These are phyloP conservation scores for Xerophyta viscosa DNA, from an alignment of 106 monocot species.

Conservation along the genomic window DNA sequence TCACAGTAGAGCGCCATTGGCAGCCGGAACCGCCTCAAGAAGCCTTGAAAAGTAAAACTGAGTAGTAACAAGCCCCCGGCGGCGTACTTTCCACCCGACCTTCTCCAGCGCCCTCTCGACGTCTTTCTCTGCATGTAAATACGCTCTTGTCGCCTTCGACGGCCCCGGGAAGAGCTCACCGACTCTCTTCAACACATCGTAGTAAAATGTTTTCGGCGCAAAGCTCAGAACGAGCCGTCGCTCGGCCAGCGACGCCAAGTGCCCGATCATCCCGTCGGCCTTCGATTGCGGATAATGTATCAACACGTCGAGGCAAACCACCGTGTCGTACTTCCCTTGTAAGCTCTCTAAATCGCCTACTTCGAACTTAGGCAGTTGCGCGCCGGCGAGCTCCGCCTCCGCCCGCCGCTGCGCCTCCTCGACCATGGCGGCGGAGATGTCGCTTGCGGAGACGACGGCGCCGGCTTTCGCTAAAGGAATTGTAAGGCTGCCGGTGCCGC, in stretches of 20 bases:
- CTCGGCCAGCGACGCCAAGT: slow-evolving; percentile 86
- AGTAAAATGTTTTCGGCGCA: slow-evolving; percentile 81
- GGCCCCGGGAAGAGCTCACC: slow-evolving; percentile 95
- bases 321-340: slow-evolving; percentile 67
- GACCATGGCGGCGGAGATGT: slow-evolving; percentile 94
- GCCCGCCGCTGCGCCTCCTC: slow-evolving; percentile 62
- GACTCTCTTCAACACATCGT: slow-evolving; percentile 64
- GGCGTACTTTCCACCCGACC: slow-evolving; percentile 69
- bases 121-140: slow-evolving; percentile 78
- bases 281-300: slow-evolving; percentile 88
- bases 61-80: slow-evolving; percentile 52
- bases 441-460: slow-evolving; percentile 64
- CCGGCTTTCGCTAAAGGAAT: slow-evolving; percentile 85
- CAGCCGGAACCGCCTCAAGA: slow-evolving; percentile 66
- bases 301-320: slow-evolving; percentile 86
- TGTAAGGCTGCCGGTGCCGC: slow-evolving; percentile 85
- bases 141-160: slow-evolving; percentile 95
- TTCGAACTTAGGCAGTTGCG: slow-evolving; percentile 49
- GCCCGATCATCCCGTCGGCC: slow-evolving; percentile 86
- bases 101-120: slow-evolving; percentile 72
- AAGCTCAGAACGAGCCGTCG: slow-evolving; percentile 65
- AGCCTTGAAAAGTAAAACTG: slow-evolving; percentile 92
- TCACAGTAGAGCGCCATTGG: not conserved
- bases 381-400: slow-evolving; percentile 4
- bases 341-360: slow-evolving; percentile 81